Conservation (phyloP, 2,329 filamentous ascomycete species). For the Elsinoe perseae region DNA sequence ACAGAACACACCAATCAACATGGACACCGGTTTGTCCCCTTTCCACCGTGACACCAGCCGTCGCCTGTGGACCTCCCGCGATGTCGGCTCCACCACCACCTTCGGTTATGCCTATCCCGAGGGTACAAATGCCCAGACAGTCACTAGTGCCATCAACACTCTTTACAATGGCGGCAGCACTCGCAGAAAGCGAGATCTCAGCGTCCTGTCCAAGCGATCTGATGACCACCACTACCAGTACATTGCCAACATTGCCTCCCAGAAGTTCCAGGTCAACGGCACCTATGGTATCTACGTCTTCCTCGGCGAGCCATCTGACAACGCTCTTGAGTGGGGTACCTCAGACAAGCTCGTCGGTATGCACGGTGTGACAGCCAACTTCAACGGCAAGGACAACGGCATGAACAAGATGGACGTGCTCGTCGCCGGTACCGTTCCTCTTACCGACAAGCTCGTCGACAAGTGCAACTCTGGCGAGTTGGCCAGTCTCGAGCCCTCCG, state of each 20-base stretch:
- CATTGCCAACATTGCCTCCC: slow-evolving; percentile 57
- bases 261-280: slow-evolving; percentile 52
- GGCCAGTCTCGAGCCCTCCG: slow-evolving; percentile 22
- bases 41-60: slow-evolving; percentile 55
- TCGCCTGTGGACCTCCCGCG: slow-evolving; percentile 61
- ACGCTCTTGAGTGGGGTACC: slow-evolving; percentile 44
- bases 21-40: slow-evolving; percentile 49
- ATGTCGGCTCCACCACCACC: slow-evolving; percentile 48
- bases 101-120: slow-evolving; percentile 75
- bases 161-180: slow-evolving; percentile 46
- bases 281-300: slow-evolving; percentile 64
- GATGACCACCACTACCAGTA: slow-evolving; percentile 52
- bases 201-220: slow-evolving; percentile 22
- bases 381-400: slow-evolving; percentile 18
- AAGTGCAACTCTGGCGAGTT: slow-evolving; percentile 31
- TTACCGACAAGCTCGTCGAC: slow-evolving; percentile 37
- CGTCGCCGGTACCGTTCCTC: slow-evolving; percentile 37
- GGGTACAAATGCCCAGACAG: slow-evolving; percentile 34
- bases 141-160: slow-evolving; percentile 50
- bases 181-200: slow-evolving; percentile 11
- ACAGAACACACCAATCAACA: slow-evolving; percentile 40
- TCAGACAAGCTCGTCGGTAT: slow-evolving; percentile 54
- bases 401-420: slow-evolving; percentile 23
- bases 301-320: slow-evolving; percentile 45
- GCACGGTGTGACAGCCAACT: slow-evolving; percentile 42